phyloP scores from a whole-genome alignment of 768 basidiomycete genomes.

The Albatrellus ellisii region DNA sequence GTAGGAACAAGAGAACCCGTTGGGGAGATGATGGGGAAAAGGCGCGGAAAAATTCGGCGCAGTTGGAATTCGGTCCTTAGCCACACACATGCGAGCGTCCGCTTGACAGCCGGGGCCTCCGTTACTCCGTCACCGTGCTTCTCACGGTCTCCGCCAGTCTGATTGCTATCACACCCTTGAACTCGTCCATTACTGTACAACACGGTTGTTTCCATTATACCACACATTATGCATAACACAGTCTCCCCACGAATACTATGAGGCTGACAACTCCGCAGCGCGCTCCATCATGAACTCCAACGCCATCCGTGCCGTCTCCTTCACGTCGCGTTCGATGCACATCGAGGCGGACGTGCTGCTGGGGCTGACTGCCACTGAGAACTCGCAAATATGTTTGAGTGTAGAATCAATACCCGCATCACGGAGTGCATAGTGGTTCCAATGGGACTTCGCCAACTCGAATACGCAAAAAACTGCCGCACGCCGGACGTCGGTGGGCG shows the following conservation, averaged over 20 bases:
- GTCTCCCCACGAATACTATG: background rate
- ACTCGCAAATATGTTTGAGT: conserved; percentile 30
- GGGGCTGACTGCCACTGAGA: conserved; percentile 17
- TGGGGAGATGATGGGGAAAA: background rate
- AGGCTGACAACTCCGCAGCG: background rate
- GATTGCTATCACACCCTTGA: too few species aligned
- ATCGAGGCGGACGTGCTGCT: conserved; percentile 19
- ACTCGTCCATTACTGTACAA: too few species aligned
- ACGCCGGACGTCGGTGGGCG: conserved; percentile 40
- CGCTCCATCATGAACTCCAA: conserved; percentile 35
- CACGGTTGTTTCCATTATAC: background rate
- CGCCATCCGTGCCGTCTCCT: conserved; percentile 40
- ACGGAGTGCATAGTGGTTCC: conserved; percentile 24
- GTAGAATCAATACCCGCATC: conserved; percentile 34
- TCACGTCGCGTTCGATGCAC: conserved; percentile 34
- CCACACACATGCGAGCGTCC: background rate
- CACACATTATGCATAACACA: background rate
- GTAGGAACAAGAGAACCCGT: background rate
- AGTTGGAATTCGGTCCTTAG: too few species aligned
- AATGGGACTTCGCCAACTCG: conserved; percentile 35
- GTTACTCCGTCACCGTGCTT: too few species aligned
- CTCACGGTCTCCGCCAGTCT: too few species aligned
- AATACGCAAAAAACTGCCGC: conserved; percentile 50
- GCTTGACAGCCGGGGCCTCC: background rate
- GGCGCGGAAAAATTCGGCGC: background rate